phyloP scores from a whole-genome alignment of 306 rosid genomes.

The Cucumis melo region DNA sequence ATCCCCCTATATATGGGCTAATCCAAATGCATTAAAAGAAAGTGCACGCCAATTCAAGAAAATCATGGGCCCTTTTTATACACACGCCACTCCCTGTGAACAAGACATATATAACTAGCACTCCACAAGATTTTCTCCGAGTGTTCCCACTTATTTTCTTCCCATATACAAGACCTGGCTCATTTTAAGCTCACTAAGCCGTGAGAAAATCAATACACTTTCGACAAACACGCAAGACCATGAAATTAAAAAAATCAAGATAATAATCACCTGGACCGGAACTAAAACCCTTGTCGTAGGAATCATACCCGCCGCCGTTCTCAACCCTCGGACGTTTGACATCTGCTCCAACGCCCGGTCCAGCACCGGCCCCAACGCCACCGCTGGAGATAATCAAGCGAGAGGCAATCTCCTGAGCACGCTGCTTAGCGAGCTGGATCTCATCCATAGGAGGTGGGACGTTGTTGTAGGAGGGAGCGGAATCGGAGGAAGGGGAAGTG shows the following conservation, averaged over 20 bases:
- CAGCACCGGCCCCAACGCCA: not conserved
- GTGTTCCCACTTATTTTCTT: not conserved
- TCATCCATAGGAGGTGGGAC: conserved; percentile 58
- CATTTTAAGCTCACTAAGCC: not conserved
- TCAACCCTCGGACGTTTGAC: conserved; percentile 74
- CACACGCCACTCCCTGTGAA: not conserved
- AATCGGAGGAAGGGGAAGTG: conserved; percentile 34
- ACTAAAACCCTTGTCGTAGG: conserved; percentile 40
- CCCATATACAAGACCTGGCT: not conserved
- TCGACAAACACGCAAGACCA: not conserved
- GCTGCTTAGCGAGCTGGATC: conserved; percentile 78
- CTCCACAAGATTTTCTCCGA: not conserved
- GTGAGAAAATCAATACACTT: not conserved
- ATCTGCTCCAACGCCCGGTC: conserved; percentile 19
- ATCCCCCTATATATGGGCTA: not conserved
- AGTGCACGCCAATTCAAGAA: not conserved
- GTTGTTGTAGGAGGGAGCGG: conserved; percentile 40
- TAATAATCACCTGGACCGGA: conserved; percentile 17
- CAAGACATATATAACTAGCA: not conserved
- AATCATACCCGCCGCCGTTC: conserved; percentile 63
- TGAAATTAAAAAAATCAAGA: not conserved
- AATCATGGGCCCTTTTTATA: not conserved
- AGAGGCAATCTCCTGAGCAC: conserved; percentile 92
- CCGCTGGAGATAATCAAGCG: conserved; percentile 33
- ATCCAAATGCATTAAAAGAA: not conserved